Conservation (phyloP, 2,329 filamentous ascomycete genomes). For the Thermothelomyces thermophilus region DNA sequence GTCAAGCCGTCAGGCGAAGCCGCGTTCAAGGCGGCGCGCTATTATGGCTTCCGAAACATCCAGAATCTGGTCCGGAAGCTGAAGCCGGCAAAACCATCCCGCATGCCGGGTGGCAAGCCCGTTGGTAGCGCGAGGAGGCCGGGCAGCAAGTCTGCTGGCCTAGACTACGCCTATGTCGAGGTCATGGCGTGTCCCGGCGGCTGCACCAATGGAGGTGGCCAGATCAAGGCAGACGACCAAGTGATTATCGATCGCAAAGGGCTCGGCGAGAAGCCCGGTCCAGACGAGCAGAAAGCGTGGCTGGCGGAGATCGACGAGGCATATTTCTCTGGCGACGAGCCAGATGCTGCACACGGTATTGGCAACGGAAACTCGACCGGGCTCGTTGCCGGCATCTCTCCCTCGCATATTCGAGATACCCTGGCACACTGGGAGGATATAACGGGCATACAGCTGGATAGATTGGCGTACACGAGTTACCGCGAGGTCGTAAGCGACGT, state of each 20-base stretch:
- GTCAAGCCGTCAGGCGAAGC: constrained; percentile 48
- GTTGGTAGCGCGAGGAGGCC: constrained; percentile 50
- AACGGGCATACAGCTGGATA: constrained; percentile 64
- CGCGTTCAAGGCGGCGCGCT: constrained; percentile 76
- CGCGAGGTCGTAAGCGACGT: constrained; percentile 92
- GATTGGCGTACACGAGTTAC: constrained; percentile 78
- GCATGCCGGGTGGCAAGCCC: constrained; percentile 69
- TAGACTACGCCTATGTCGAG: constrained; percentile 88
- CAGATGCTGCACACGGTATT: constrained; percentile 29
- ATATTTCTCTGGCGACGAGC: constrained; percentile 71
- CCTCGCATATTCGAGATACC: constrained; percentile 57
- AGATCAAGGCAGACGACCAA: constrained; percentile 84
- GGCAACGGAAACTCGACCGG: constrained; percentile 30
- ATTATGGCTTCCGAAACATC: constrained; percentile 97
- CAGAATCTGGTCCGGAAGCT: constrained; percentile 92
- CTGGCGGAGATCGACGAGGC: constrained; percentile 77
- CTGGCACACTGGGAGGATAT: constrained; percentile 69
- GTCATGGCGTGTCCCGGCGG: constrained; percentile 99
- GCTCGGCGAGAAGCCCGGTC: constrained; percentile 52
- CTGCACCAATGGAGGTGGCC: constrained; percentile 94
- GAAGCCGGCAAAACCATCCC: constrained; percentile 70
- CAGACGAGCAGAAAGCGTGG: constrained; percentile 82
- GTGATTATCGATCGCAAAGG: constrained; percentile 46
- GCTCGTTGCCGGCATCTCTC: constrained; percentile 59
- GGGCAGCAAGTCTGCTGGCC: constrained; percentile 41